These are phyloP conservation scores for Daldinia loculata DNA, from an alignment of 495 filamentous ascomycete species.

Conservation along the genomic window DNA sequence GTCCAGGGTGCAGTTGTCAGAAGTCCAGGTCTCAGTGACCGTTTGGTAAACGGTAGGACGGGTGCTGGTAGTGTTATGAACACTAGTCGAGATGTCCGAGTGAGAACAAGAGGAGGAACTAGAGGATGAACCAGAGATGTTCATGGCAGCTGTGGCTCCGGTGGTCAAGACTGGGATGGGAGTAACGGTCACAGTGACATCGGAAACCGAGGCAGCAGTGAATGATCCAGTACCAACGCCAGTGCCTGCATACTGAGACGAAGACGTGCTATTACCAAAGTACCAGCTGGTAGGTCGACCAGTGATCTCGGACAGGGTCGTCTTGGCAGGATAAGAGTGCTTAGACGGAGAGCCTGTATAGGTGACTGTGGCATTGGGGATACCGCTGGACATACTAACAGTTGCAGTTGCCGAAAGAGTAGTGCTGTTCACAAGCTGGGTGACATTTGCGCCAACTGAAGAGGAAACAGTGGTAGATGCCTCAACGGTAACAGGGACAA, in stretches of 20 bases:
- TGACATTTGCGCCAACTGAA: neutral
- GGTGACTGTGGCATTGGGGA: neutral
- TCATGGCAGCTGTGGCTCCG: slow-evolving; percentile 22
- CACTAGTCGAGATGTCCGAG: neutral
- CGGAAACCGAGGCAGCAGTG: slow-evolving; percentile 4
- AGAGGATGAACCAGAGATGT: slow-evolving; percentile 15
- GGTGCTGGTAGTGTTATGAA: neutral
- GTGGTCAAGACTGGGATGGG: slow-evolving; percentile 18
- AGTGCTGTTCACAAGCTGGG: slow-evolving; percentile 8
- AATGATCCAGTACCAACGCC: neutral
- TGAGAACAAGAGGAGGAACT: neutral
- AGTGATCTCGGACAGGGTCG: neutral
- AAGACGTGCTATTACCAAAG: neutral
- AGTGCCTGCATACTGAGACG: slow-evolving; percentile 2
- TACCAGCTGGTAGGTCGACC: neutral
- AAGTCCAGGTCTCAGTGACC: slow-evolving; percentile 17
- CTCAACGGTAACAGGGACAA: slow-evolving; percentile 5
- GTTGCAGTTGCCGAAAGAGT: neutral
- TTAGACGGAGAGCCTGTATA: neutral
- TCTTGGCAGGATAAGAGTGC: neutral
- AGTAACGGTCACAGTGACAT: slow-evolving; percentile 29
- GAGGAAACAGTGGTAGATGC: slow-evolving; percentile 2
- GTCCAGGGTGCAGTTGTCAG: slow-evolving; percentile 24
- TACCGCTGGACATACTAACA: neutral
- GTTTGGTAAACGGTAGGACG: slow-evolving; percentile 16